phyloP scores from a whole-genome alignment of 306 rosid genomes.

The Herpetospermum pedunculosum region DNA sequence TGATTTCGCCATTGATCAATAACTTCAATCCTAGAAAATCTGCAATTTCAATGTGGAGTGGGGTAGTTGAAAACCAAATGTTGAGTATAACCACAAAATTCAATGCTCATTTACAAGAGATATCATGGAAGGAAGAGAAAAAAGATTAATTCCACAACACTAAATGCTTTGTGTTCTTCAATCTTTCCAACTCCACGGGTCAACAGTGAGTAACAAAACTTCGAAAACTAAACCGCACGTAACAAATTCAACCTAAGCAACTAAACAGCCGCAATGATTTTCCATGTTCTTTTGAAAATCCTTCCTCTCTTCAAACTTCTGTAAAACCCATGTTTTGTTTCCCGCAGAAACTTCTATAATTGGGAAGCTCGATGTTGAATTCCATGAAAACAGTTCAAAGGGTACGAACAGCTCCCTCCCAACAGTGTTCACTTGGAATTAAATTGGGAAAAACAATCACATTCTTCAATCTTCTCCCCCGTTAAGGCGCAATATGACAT shows the following conservation, averaged over 20 bases:
- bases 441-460: not conserved
- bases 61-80: not conserved
- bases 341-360: not conserved
- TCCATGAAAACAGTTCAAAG: not conserved
- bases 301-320: not conserved
- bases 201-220: not conserved
- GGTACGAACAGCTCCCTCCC: not conserved
- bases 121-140: not conserved
- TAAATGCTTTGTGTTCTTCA: not conserved
- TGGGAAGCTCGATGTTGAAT: not conserved
- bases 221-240: not conserved
- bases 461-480: not conserved
- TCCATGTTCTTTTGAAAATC: not conserved
- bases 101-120: not conserved
- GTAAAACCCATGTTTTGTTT: not conserved
- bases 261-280: not conserved
- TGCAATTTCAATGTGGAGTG: conserved; percentile 15
- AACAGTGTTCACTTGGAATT: not conserved
- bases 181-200: not conserved
- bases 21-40: conserved; percentile 14
- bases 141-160: not conserved
- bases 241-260: not conserved
- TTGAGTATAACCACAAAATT: not conserved
- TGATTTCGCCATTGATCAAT: conserved; percentile 53
- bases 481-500: not conserved